Evolutionary conservation across 2,329 filamentous ascomycete genomes (phyloP).

Genomic region (Elsinoe necatrix): DNA sequence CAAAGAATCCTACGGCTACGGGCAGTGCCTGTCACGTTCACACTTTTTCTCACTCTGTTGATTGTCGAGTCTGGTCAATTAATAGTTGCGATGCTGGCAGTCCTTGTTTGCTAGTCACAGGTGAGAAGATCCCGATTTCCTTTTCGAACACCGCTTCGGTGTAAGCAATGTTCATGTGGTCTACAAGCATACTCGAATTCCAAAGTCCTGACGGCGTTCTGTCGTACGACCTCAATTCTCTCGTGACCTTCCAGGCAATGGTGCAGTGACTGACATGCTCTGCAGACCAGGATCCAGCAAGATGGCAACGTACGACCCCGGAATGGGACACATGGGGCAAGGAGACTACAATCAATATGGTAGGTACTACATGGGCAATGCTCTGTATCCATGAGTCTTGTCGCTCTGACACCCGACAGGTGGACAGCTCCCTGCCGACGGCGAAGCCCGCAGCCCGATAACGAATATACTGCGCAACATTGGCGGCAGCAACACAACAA

Average conservation of each 20-base stretch:
- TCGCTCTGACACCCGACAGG: slow-evolving; percentile 12
- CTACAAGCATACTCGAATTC: slow-evolving; percentile 1
- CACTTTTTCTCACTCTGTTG: neutral
- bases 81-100: slow-evolving; percentile 12
- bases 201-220: neutral
- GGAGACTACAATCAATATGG: slow-evolving; percentile 10
- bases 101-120: slow-evolving; percentile 10
- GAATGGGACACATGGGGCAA: slow-evolving; percentile 1
- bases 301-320: neutral
- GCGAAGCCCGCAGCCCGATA: slow-evolving; percentile 22
- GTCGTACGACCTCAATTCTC: slow-evolving; percentile 9
- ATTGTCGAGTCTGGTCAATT: neutral
- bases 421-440: neutral
- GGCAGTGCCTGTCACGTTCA: slow-evolving; percentile 1
- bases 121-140: slow-evolving; percentile 3
- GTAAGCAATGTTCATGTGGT: slow-evolving; percentile 1
- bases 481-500: slow-evolving; percentile 66
- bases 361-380: slow-evolving; percentile 6
- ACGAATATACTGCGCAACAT: slow-evolving; percentile 52
- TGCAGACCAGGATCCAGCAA: neutral
- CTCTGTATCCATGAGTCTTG: neutral
- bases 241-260: neutral
- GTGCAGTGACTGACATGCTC: neutral
- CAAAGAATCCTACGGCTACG: slow-evolving; percentile 1
- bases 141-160: neutral